These are phyloP conservation scores for Magnusiomyces paraingens DNA, from an alignment of 1,139 yeast species.

Conservation along the genomic window DNA sequence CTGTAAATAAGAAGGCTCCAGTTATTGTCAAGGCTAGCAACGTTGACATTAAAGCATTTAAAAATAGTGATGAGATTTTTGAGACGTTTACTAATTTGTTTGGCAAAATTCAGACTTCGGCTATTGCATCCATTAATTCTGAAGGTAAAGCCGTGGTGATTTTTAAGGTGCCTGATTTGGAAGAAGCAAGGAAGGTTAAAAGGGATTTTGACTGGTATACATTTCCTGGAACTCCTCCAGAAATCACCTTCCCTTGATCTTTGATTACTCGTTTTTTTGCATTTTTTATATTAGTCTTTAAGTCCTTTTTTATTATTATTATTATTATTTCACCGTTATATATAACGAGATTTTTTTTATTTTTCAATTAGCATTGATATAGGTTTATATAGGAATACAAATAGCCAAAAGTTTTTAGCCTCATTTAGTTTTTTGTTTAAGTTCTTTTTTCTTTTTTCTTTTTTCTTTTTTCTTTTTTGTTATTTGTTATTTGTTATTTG, in stretches of 20 bases:
- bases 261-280: neutral
- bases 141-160: neutral
- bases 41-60: slow-evolving; percentile 4
- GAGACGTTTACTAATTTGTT: neutral
- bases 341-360: neutral
- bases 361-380: too few relatives aligned
- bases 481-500: neutral
- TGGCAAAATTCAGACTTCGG: slow-evolving; percentile 1
- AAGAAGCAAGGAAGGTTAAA: neutral
- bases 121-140: slow-evolving; percentile 1
- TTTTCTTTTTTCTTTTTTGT: neutral
- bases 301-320: neutral
- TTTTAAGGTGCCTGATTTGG: slow-evolving; percentile 2
- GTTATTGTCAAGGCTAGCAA: slow-evolving; percentile 5
- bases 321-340: neutral
- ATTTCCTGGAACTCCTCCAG: slow-evolving; percentile 5
- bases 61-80: slow-evolving; percentile 5
- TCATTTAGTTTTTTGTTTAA: neutral
- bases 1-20: neutral
- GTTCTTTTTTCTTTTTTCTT: neutral
- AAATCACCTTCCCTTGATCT: neutral
- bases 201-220: slow-evolving; percentile 4
- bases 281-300: neutral
- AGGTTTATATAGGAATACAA: too few relatives aligned
- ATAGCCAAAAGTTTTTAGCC: neutral